A percentile compares a stretch with the other conserved stretches of the same genome.
These are phyloP conservation scores for Exophiala mesophila DNA, from an alignment of 2,329 filamentous ascomycete genomes.

Conservation along the genomic window DNA sequence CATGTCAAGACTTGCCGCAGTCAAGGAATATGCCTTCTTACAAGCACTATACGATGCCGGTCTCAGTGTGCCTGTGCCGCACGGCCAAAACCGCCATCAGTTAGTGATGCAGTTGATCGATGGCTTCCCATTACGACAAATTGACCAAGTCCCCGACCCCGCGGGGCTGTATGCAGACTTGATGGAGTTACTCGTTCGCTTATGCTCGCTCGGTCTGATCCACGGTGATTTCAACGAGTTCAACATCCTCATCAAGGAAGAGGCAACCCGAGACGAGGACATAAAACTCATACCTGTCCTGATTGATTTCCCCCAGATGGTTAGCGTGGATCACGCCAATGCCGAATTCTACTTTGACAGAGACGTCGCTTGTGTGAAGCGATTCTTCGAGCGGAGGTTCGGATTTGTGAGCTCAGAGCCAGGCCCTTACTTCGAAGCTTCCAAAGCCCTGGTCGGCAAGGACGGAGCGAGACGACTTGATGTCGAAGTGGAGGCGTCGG, in stretches of 20 bases:
- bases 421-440: conserved; percentile 81
- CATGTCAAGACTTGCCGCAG: conserved; percentile 82
- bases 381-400: conserved; percentile 85
- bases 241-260: conserved; percentile 91
- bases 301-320: conserved; percentile 98
- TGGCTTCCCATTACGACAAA: conserved; percentile 84
- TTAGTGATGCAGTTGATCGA: conserved; percentile 95
- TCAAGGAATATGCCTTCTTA: conserved; percentile 96
- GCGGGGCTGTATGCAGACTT: conserved; percentile 85
- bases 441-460: conserved; percentile 66
- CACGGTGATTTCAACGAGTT: conserved; percentile 99
- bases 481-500: conserved; percentile 82
- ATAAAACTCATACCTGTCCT: conserved; percentile 66
- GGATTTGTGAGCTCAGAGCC: conserved; percentile 76
- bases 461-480: conserved; percentile 69
- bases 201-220: conserved; percentile 84
- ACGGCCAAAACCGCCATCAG: conserved; percentile 87
- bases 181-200: conserved; percentile 75
- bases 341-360: conserved; percentile 97
- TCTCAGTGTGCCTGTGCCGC: conserved; percentile 82
- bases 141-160: conserved; percentile 76
- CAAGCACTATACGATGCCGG: conserved; percentile 74
- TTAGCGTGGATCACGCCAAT: conserved; percentile 89
- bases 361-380: conserved; percentile 91
- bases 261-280: conserved; percentile 24